Base-by-base conservation (phyloP, 768 basidiomycete species). In the Auricularia sp. region DNA sequence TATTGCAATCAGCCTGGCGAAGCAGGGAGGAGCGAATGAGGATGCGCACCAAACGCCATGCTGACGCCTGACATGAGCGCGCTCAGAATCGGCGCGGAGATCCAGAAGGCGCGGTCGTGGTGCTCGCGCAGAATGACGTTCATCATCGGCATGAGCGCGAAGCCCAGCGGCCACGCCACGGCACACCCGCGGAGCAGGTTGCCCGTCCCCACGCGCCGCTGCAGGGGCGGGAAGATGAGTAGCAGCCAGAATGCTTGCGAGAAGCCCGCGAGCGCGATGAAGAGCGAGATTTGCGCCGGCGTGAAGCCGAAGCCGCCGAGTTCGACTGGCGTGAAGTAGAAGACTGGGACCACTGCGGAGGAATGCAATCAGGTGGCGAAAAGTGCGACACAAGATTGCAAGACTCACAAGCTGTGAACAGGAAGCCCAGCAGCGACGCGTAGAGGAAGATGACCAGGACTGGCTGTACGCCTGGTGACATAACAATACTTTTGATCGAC, bases 231-330 rank as follows among this genome's bases (percentile, higher is more conserved):
- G 58, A 64, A 64, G 64, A 64, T 34, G 56, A 64, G 36, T 11
- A 64, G 64, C 0, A 64, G 64, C 64, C 64, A 64, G 14, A 64
- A 29, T 35, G 64, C 73, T 56, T 80, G 80, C 59, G 79, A 71
- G 5, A 72, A 51, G 13, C 78, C 77, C 56, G 79, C 75, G 45
- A 70, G 6, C 0, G 76, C 75, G 14, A 81, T 70, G 66, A 74
- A 75, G 3, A 71, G 6, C 2, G 79, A 79, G 54, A 81, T 81
- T n/a, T 68, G 69, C 3, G 76, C 73, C 0, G 78, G 75, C 1
- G 70, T 69, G 54, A 77, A 68, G 11, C 73, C 71, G 8, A 80
- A 74, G 3, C 80, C 80, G 0, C 81, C 78, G 6, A 73, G 72
- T 39, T 71, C 70, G 62, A 75, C 67, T 0, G 78, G 78, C 2